Evolutionary conservation across 164 flowering plant species (phyloP).

Genomic region (Macadamia tetraphylla): DNA sequence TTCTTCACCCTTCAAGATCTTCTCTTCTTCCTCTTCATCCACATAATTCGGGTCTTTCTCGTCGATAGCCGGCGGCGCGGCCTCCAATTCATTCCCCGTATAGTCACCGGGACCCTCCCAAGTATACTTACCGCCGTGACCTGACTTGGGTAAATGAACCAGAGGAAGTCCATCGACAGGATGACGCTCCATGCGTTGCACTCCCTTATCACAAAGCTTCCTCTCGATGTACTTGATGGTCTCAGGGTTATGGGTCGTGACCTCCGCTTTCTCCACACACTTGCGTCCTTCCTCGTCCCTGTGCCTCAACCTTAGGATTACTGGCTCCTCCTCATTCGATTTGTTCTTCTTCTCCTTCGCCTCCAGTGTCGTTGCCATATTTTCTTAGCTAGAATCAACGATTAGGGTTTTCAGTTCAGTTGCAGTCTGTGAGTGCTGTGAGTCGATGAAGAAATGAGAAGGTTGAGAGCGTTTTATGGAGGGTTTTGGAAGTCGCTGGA

Average conservation of each 20-base stretch:
- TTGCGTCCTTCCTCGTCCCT: conserved; percentile 52
- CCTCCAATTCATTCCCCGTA: conserved; percentile 30
- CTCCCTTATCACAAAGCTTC: conserved; percentile 66
- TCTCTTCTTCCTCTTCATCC: conserved; percentile 45
- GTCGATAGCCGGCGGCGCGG: conserved; percentile 51
- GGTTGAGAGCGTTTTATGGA: too few species aligned
- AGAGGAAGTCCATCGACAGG: conserved; percentile 39
- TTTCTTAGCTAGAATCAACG: too few species aligned
- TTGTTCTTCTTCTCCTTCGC: too few species aligned
- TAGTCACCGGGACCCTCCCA: conserved; percentile 68
- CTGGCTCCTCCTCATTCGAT: conserved; percentile 17
- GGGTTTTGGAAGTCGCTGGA: too few species aligned
- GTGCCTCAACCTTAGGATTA: conserved; percentile 31
- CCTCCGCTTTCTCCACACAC: conserved; percentile 39
- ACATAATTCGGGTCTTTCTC: conserved; percentile 67
- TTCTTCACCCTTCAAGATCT: conserved; percentile 19
- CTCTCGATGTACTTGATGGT: conserved; percentile 54
- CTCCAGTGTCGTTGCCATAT: too few species aligned
- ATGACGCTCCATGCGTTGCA: conserved; percentile 65
- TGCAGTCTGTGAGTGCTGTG: too few species aligned
- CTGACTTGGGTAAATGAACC: conserved; percentile 44
- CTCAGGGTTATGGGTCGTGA: conserved; percentile 35
- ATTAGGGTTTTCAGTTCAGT: too few species aligned
- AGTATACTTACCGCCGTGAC: conserved; percentile 88
- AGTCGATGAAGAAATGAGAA: too few species aligned